Evolutionary conservation across 148 eudicot species (phyloP), one percentile per base, ranked within the genome.

Genomic region (Nyssa sinensis): DNA sequence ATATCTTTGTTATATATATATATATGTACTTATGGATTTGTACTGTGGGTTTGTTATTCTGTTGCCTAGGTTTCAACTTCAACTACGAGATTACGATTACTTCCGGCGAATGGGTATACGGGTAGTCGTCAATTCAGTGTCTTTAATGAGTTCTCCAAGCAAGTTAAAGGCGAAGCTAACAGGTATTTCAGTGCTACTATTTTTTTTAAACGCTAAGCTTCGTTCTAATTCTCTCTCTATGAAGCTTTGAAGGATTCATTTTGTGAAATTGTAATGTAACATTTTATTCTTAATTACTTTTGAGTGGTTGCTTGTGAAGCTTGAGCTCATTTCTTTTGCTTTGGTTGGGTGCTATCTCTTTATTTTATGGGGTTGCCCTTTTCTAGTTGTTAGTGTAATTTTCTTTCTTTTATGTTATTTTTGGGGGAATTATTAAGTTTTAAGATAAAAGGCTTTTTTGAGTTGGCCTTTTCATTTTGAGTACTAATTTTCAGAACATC

Each of bases 71-170:
- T n/a, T n/a, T n/a, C n/a, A n/a, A n/a, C n/a, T n/a, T n/a, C n/a
- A n/a, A 71, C 35, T 66, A 4, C 84, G 55, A 85, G 94, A 71
- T n/a, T 83, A 25, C 78, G 84, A 64, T 77, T 81, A 69, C 63
- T 70, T 32, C 32, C 70, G 34, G 76, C 72, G 25, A 84, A 81
- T 84, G 86, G 80, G 66, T 69, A 75, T 66, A 39, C 53, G 28
- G 69, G 37, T 57, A 86, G 61, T 77, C 97, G 98, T 70, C 88
- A 89, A 73, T 89, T 88, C 31, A 87, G 97, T 68, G 92, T 92
- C 7, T 89, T 95, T 41, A 88, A 92, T 75, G 96, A 94, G 55
- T 90, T 94, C 63, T 91, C 98, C 64, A 84, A 90, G 35, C 86
- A 94, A 78, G 68, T 94, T 78, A 89, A 88, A 78, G 92, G 87